Conservation (phyloP, 225 moss, liverwort and hornwort genomes). For the Climacium dendroides region DNA sequence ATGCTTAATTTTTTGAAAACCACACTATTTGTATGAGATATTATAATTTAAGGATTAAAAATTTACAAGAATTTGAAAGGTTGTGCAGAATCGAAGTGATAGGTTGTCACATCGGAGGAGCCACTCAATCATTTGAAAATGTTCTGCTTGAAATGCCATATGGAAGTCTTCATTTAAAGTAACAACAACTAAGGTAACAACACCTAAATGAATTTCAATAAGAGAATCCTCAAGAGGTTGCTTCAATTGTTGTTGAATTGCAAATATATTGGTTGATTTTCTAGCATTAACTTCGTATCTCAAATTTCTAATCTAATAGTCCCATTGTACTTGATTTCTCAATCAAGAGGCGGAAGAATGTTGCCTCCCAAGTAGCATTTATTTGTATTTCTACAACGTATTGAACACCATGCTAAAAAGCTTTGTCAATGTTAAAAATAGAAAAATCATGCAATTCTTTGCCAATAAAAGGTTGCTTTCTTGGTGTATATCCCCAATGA, state of each 20-base stretch:
- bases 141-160: neutral
- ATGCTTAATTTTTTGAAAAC: neutral
- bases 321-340: neutral
- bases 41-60: too few relatives aligned
- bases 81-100: constrained; percentile 26
- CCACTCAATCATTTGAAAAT: neutral
- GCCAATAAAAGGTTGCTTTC: neutral
- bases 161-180: neutral
- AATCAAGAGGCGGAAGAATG: fast-evolving
- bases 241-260: neutral
- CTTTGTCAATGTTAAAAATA: too few relatives aligned
- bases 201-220: neutral
- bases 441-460: neutral
- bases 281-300: fast-evolving
- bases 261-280: fast-evolving
- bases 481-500: too few relatives aligned
- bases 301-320: neutral
- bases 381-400: fast-evolving
- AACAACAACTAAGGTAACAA: neutral
- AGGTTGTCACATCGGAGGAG: constrained; percentile 17
- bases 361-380: neutral
- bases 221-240: neutral
- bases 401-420: neutral
- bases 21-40: neutral
- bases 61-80: neutral